These are phyloP conservation scores for Berkeleyomyces rouxiae DNA, from an alignment of 2,329 filamentous ascomycete genomes.

Conservation along the genomic window DNA sequence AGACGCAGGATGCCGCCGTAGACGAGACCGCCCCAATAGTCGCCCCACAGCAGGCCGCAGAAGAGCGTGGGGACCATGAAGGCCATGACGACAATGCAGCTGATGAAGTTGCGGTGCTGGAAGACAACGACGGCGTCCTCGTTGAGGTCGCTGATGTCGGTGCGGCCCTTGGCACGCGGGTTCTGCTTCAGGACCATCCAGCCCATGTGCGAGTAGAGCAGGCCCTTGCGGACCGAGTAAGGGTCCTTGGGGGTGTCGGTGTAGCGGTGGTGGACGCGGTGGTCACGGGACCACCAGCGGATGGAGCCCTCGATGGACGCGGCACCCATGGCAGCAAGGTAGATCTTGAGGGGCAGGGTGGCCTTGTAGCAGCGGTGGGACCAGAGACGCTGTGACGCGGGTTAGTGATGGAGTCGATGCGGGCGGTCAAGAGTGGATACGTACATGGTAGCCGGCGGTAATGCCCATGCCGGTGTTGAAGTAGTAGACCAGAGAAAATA, in stretches of 20 bases:
- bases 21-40: conserved; percentile 67
- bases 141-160: conserved; percentile 77
- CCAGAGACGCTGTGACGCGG: conserved; percentile 50
- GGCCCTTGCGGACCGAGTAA: conserved; percentile 78
- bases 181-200: conserved; percentile 95
- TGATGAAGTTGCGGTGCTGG: conserved; percentile 78
- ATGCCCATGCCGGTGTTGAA: conserved; percentile 71
- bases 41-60: conserved; percentile 62
- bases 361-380: conserved; percentile 74
- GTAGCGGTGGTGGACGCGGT: conserved; percentile 78
- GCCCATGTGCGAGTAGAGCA: conserved; percentile 61
- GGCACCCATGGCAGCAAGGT: conserved; percentile 64
- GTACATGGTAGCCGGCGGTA: conserved; percentile 40
- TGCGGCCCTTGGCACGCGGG: conserved; percentile 72
- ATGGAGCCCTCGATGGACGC: conserved; percentile 76
- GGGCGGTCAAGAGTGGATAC: neutral
- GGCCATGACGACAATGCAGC: conserved; percentile 61
- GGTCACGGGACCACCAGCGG: conserved; percentile 76
- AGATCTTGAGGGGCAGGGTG: conserved; percentile 57
- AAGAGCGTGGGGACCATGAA: conserved; percentile 59
- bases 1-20: conserved; percentile 75
- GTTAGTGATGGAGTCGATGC: neutral
- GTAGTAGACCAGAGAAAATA: conserved; percentile 58
- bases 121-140: conserved; percentile 71
- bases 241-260: conserved; percentile 87